phyloP scores from a whole-genome alignment of 768 basidiomycete species.

The Phylloporus sp. region DNA sequence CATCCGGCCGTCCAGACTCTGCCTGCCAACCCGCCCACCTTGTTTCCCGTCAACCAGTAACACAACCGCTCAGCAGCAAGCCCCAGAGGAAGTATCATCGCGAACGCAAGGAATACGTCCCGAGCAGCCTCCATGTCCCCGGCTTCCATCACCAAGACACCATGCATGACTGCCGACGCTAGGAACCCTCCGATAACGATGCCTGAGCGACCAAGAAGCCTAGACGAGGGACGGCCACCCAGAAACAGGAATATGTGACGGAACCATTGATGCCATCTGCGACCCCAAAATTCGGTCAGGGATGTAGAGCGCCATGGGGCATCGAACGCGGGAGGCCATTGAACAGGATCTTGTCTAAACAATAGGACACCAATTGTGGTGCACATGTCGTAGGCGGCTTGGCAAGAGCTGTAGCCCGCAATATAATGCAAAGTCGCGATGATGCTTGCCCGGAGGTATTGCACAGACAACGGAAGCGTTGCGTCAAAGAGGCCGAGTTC shows the following conservation, averaged over 20 bases:
- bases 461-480: slow-evolving; percentile 21
- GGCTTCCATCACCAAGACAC: slow-evolving; percentile 46
- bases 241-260: slow-evolving; percentile 31
- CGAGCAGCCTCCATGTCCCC: slow-evolving; percentile 41
- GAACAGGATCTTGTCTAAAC: slow-evolving; percentile 25
- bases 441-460: slow-evolving; percentile 38
- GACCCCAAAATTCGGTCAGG: slow-evolving; percentile 36
- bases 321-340: slow-evolving; percentile 34
- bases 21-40: neutral
- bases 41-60: neutral
- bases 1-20: neutral
- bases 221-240: neutral
- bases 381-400: slow-evolving; percentile 28
- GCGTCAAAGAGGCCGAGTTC: slow-evolving; percentile 32
- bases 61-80: slow-evolving; percentile 41
- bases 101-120: slow-evolving; percentile 45
- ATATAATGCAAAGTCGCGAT: slow-evolving; percentile 37
- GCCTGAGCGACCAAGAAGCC: neutral
- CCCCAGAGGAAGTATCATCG: slow-evolving; percentile 50
- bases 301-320: slow-evolving; percentile 38
- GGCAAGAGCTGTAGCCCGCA: slow-evolving; percentile 35
- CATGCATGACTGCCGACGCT: slow-evolving; percentile 6
- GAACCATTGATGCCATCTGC: slow-evolving; percentile 38
- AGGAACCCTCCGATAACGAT: neutral
- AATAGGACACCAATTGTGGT: slow-evolving; percentile 25